phyloP scores from a whole-genome alignment of 202 grass and related monocot species.

The Eragrostis tef region DNA sequence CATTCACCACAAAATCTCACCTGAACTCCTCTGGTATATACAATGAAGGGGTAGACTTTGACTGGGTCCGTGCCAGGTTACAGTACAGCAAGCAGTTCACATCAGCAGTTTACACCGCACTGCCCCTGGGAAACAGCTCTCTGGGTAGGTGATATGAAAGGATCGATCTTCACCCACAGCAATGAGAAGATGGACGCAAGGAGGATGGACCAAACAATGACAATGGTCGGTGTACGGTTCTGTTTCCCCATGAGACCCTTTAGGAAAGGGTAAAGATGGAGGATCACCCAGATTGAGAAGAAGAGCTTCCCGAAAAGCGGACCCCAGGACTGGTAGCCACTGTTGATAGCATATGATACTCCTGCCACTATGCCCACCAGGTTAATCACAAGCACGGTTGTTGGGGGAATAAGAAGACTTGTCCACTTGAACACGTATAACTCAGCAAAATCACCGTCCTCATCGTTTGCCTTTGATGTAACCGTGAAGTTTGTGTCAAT shows the following conservation, averaged over 20 bases:
- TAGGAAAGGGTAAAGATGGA: slow-evolving; percentile 91
- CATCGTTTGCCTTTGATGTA: slow-evolving; percentile 86
- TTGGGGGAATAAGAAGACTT: slow-evolving; percentile 79
- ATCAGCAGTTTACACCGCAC: slow-evolving; percentile 95
- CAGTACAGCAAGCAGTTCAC: slow-evolving; percentile 11
- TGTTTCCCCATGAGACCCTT: slow-evolving; percentile 91
- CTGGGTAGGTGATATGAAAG: slow-evolving; percentile 77
- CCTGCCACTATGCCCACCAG: slow-evolving; percentile 90
- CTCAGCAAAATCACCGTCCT: slow-evolving; percentile 88
- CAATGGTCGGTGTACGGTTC: slow-evolving; percentile 87
- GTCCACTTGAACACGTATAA: slow-evolving; percentile 95
- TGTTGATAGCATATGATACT: slow-evolving; percentile 90
- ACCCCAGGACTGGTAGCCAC: slow-evolving; percentile 93
- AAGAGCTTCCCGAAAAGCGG: slow-evolving; percentile 84
- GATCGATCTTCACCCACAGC: slow-evolving; percentile 94
- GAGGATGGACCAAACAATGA: slow-evolving; percentile 91
- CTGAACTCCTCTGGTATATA: slow-evolving; percentile 53
- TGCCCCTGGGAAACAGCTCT: slow-evolving; percentile 66
- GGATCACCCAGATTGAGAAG: slow-evolving; percentile 92
- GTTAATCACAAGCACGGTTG: slow-evolving; percentile 86
- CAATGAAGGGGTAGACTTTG: slow-evolving; percentile 30
- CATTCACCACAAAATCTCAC: slow-evolving; percentile 49
- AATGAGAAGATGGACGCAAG: slow-evolving; percentile 93
- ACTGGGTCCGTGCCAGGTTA: background rate
- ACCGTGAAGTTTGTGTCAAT: slow-evolving; percentile 96